Evolutionary conservation across 345 rosid species (phyloP).

Genomic region (Sisymbrium irio): DNA sequence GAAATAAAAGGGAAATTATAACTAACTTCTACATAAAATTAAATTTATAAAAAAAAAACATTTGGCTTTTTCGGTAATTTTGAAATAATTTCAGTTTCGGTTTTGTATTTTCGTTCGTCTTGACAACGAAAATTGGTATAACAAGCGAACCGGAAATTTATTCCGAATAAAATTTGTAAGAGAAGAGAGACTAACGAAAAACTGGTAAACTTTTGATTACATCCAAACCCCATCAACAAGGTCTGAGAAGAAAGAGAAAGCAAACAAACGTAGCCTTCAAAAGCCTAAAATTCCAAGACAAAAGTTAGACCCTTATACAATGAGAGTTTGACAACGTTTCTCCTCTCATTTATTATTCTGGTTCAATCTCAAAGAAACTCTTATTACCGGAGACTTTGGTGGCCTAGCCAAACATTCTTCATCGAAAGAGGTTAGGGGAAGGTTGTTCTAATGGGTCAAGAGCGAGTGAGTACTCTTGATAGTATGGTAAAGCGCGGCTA

Average conservation of each 20-base stretch:
- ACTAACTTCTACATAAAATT: too few relatives aligned
- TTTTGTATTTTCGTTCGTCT: too few relatives aligned
- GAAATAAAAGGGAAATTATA: too few relatives aligned
- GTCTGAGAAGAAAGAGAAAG: constrained; percentile 10
- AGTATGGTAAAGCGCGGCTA: constrained; percentile 34
- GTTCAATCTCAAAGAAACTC: constrained; percentile 17
- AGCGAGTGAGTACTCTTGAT: constrained; percentile 36
- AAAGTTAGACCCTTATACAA: not conserved
- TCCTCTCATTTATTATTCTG: constrained; percentile 24
- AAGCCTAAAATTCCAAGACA: constrained; percentile 20
- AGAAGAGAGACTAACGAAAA: not conserved
- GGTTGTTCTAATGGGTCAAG: constrained; percentile 21
- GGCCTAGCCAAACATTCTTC: not conserved
- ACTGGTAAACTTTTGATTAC: constrained; percentile 9
- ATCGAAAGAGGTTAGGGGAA: constrained; percentile 7
- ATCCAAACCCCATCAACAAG: not conserved
- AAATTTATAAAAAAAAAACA: not conserved
- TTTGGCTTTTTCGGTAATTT: not conserved
- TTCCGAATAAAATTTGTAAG: not conserved
- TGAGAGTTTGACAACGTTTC: constrained; percentile 15
- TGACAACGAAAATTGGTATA: too few relatives aligned
- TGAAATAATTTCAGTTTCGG: not conserved
- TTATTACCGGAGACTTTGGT: constrained; percentile 6
- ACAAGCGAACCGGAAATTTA: not conserved
- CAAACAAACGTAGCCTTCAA: not conserved